Base-by-base conservation (phyloP, 2,329 filamentous ascomycete species). In the Fusarium mexicanum region DNA sequence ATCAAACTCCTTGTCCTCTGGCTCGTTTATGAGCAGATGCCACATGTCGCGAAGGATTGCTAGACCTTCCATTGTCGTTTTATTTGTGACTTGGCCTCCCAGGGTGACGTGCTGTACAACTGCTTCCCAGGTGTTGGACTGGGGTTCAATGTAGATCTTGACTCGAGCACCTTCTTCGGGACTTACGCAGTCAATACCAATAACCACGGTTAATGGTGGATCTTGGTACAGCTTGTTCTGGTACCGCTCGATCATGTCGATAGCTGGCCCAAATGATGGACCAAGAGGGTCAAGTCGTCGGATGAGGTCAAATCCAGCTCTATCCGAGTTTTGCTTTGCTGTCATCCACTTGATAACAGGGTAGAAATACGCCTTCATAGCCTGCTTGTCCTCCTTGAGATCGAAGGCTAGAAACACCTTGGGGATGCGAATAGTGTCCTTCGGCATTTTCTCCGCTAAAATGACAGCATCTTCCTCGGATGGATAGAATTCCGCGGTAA, bases 131-230 rank as follows among this genome's bases (percentile, higher is more conserved):
- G 74, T 71, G 29, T 79, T 79, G 41, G 71, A 72, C 17, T 73
- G 63, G 5, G 71, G 67, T 14, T 76, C 72, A 18, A 73, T 76
- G 55, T 79, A 79, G n/a, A 79, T 55, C 64, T 79, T 79, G 53
- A 77, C 69, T 50, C 78, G 61, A 16, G 78, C 78, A 4, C 76
- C 77, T 31, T 69, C 69, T 22, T 77, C 71, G 8, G 77, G 77
- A 33, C 64, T 69, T n/a, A 78, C 47, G 41, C 77, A 78, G 55
- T 79, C 77, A 24, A 79, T 73, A n/a, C 76, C 75, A 10, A 79
- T 76, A 38, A 79, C 77, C 2, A 79, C 73, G 3, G 77, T 51
- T 6, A 77, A 67, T 8, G 74, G 69, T 1, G 73, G 73, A 12
- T 73, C 68, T 24, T 68, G 57, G 12, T 63, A 72, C 13, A 72